Evolutionary conservation across 2,329 filamentous ascomycete genomes (phyloP), one percentile per base, ranked within the genome.

Genomic region (Fonsecaea multimorphosa): DNA sequence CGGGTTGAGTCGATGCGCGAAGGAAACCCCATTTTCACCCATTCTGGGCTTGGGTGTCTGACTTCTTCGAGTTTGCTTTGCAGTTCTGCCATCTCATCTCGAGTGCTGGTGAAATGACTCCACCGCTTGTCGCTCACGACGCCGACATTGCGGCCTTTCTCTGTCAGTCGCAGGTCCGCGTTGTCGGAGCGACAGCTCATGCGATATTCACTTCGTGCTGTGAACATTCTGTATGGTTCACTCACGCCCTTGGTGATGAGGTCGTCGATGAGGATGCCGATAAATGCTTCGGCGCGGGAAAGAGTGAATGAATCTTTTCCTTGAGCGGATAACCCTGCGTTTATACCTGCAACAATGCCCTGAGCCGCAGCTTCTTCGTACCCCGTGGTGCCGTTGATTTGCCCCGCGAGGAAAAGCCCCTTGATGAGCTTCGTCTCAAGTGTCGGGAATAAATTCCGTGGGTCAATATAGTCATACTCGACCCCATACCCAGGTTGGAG

Each of bases 151-250:
- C 89, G 88, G 9, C 92, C 95, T 76, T 89, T 89, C 32, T 85
- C 83, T 0, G 95, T 98, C 32, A 99, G 86, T 1, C 95, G 89
- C 4, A 90, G 78, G 78, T 99, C 95, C 38, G 95, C 95, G 75
- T 99, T 99, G 80, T 99, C 95, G 53, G 95, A 90, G 68, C 95
- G 90, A 1, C 92, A 88, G 51, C 90, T 92, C 85, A 99, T 93
- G 68, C 95, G 91, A 78, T 96, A 99, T 80, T 99, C 95, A 79
- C 91, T 96, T 69, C 95, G 88, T 5, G 91, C 91, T 1, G 95
- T 99, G 81, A 99, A 99, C 93, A 99, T 98, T 71, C 95, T 88
- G 79, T 99, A 99, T 1, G 95, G 95, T 76, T 99, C 95, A 1
- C 91, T 93, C 32, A 99, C 95, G 55, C 95, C 95, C 79, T 97